A percentile compares a stretch with the other conserved stretches of the same genome.
phyloP scores from a whole-genome alignment of 1,139 yeast genomes.

The Candida sojae region DNA sequence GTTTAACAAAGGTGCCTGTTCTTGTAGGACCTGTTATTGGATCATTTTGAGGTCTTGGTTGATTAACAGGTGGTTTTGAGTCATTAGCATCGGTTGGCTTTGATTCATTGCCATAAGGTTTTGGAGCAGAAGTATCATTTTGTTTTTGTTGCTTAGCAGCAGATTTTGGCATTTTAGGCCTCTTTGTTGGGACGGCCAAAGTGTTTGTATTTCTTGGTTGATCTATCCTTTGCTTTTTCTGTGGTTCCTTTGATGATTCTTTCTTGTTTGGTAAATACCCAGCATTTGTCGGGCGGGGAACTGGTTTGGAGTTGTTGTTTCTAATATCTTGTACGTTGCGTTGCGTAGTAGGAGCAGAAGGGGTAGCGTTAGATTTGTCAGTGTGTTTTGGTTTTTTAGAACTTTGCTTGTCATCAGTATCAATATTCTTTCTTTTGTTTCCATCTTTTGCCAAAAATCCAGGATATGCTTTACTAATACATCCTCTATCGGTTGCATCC shows the following conservation, averaged over 20 bases:
- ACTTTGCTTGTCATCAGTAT: neutral
- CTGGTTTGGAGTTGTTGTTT: neutral
- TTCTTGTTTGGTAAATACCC: conserved; percentile 5
- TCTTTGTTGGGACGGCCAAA: neutral
- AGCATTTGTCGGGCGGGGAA: conserved; percentile 4
- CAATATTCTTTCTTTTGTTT: conserved; percentile 4
- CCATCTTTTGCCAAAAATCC: conserved; percentile 30
- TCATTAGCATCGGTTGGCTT: neutral
- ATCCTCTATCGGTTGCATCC: conserved; percentile 58
- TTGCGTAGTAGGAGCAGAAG: neutral
- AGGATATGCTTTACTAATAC: conserved; percentile 34
- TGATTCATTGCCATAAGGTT: neutral
- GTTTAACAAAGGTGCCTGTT: conserved; percentile 6
- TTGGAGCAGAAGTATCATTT: neutral
- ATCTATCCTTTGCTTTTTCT: neutral
- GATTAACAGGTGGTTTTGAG: neutral
- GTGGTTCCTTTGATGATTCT: neutral
- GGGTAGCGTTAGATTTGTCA: neutral
- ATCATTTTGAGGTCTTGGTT: conserved; percentile 2
- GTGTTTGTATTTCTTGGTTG: neutral
- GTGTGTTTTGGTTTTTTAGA: conserved; percentile 2
- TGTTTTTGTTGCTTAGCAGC: too few species aligned
- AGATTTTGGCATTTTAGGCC: too few species aligned
- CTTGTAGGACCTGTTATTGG: conserved; percentile 5
- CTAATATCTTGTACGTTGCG: conserved; percentile 1